Conservation (phyloP, 2,329 filamentous ascomycete species). For the Phialophora macrospora region DNA sequence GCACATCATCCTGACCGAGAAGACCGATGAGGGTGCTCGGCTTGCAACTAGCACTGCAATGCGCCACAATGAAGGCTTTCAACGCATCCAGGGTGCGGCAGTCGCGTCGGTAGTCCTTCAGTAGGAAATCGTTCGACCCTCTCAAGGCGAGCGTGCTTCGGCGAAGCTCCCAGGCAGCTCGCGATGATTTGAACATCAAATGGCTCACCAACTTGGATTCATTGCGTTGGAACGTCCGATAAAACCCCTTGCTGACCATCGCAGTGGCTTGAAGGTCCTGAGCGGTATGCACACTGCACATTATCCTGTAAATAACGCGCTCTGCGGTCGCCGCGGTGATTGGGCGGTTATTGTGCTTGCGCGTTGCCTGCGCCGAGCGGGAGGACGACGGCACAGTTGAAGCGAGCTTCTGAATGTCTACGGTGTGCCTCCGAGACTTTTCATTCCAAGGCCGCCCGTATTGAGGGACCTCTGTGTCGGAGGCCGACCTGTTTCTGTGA, state of each 20-base stretch:
- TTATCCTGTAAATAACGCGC: slow-evolving; percentile 35
- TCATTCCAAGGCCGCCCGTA: not conserved
- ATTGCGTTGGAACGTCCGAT: slow-evolving; percentile 36
- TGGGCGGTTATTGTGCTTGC: slow-evolving; percentile 16
- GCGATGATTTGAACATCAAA: slow-evolving; percentile 34
- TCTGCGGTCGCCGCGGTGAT: slow-evolving; percentile 35
- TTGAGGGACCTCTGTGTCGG: slow-evolving; percentile 15
- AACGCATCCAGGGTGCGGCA: slow-evolving; percentile 59
- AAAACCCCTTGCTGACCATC: slow-evolving; percentile 38
- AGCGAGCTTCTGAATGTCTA: slow-evolving; percentile 15
- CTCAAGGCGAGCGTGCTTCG: slow-evolving; percentile 31
- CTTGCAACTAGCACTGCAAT: slow-evolving; percentile 62
- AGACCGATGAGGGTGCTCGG: slow-evolving; percentile 62
- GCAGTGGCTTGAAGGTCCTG: slow-evolving; percentile 34
- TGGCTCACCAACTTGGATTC: slow-evolving; percentile 36
- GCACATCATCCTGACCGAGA: slow-evolving; percentile 51
- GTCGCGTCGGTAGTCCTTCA: slow-evolving; percentile 46
- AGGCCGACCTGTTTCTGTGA: slow-evolving; percentile 25
- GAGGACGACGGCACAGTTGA: slow-evolving; percentile 1
- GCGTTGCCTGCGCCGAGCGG: slow-evolving; percentile 4
- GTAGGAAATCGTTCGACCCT: slow-evolving; percentile 30
- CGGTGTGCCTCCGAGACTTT: slow-evolving; percentile 19
- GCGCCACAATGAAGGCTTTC: slow-evolving; percentile 61
- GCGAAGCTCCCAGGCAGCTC: slow-evolving; percentile 38
- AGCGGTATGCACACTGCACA: slow-evolving; percentile 32